phyloP scores from a whole-genome alignment of 1,284 basidiomycete genomes.

The Leccinum fuscescens region DNA sequence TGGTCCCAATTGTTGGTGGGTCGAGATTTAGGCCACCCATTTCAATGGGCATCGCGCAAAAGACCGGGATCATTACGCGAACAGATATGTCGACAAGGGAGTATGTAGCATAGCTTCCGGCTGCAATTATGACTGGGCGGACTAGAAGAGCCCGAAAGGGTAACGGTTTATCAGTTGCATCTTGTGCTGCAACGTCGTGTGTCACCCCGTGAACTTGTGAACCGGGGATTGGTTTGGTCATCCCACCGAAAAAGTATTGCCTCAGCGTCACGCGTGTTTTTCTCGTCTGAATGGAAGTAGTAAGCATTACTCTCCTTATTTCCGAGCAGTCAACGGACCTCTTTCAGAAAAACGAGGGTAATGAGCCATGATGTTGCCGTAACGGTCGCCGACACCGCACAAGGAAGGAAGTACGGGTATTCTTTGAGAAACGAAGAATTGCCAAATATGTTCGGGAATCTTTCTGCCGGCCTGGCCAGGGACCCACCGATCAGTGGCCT shows the following conservation, averaged over 20 bases:
- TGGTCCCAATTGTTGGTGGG: slow-evolving; percentile 41
- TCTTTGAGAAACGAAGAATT: slow-evolving; percentile 47
- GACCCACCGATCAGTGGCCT: slow-evolving; percentile 65
- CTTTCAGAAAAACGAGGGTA: slow-evolving; percentile 50
- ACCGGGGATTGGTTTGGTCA: neutral
- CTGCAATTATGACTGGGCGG: slow-evolving; percentile 40
- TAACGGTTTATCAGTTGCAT: slow-evolving; percentile 25
- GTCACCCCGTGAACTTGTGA: neutral
- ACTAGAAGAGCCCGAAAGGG: slow-evolving; percentile 37
- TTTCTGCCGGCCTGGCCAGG: slow-evolving; percentile 55
- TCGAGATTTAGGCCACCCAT: slow-evolving; percentile 44
- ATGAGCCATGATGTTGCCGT: slow-evolving; percentile 47
- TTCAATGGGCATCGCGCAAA: slow-evolving; percentile 42
- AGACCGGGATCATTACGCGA: slow-evolving; percentile 42
- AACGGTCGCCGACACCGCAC: slow-evolving; percentile 50
- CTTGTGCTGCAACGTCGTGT: neutral
- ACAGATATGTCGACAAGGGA: slow-evolving; percentile 41
- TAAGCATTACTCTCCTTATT: slow-evolving; percentile 1
- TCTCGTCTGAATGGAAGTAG: slow-evolving; percentile 14
- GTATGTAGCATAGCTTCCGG: slow-evolving; percentile 42
- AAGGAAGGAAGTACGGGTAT: slow-evolving; percentile 70
- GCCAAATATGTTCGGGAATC: slow-evolving; percentile 55
- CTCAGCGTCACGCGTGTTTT: slow-evolving; percentile 12
- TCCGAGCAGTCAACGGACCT: slow-evolving; percentile 42
- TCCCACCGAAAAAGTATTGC: slow-evolving; percentile 24